Conservation (phyloP, 2,329 filamentous ascomycete genomes). For the Alternaria atra region DNA sequence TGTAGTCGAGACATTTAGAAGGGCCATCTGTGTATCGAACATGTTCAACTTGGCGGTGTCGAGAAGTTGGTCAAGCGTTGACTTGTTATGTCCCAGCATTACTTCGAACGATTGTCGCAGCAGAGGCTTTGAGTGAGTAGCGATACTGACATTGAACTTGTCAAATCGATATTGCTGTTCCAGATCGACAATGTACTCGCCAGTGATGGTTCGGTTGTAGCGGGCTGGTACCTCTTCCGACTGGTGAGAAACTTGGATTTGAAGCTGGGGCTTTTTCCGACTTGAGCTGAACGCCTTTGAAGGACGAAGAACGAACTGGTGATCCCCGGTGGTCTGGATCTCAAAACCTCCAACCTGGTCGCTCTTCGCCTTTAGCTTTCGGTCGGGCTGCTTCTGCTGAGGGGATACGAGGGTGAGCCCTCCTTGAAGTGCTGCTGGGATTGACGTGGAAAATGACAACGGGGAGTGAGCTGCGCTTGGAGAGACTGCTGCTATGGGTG, state of each 20-base stretch:
- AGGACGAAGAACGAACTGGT: conserved; percentile 62
- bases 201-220: conserved; percentile 60
- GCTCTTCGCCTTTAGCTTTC: conserved; percentile 21
- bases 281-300: conserved; percentile 54
- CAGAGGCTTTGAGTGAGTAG: conserved; percentile 48
- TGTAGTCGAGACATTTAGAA: conserved; percentile 33
- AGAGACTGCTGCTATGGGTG: conserved; percentile 11
- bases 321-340: conserved; percentile 63
- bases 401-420: conserved; percentile 30
- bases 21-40: conserved; percentile 26
- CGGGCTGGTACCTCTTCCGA: conserved; percentile 55
- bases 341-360: conserved; percentile 57
- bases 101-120: conserved; percentile 47
- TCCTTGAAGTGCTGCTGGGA: conserved; percentile 20
- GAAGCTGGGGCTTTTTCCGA: conserved; percentile 58
- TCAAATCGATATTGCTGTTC: conserved; percentile 61
- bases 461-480: conserved; percentile 2
- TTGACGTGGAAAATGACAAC: conserved; percentile 1
- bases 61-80: conserved; percentile 34
- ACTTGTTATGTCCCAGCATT: conserved; percentile 44
- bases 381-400: conserved; percentile 15
- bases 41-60: conserved; percentile 30
- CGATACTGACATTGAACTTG: conserved; percentile 59
- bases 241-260: conserved; percentile 59
- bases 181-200: conserved; percentile 62